Base-by-base conservation (phyloP, 1,284 basidiomycete genomes). In the Puccinia polysora region DNA sequence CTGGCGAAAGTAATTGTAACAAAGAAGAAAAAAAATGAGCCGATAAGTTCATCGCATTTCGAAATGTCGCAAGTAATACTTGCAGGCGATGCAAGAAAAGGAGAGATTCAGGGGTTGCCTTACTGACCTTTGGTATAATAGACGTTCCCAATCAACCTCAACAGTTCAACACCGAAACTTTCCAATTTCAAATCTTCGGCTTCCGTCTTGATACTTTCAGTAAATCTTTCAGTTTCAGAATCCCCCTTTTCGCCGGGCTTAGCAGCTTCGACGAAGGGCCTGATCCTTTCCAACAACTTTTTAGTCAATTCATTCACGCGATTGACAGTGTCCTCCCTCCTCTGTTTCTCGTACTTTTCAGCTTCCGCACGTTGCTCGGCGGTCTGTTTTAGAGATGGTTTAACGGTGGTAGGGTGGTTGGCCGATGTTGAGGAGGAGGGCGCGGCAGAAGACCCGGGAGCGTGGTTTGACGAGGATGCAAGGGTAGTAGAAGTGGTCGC, bases 131-230 rank as follows among this genome's bases (percentile, higher is more conserved):
- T 71, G 23, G 68, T 71, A 40, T 60, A 53, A 30, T 71, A 71
- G 49, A 71, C 68, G 23, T 34, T 53, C 52, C 79, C 79, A 73
- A 80, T 80, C 43, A 78, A 76, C 71, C 78, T 77, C 52, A 80
- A 75, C 8, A 94, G 88, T 85, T 97, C 95, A 50, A 98, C 88
- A 71, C 96, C 96, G 80, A 99, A 99, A 76, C 91, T 95, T 83
- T 99, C 96, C 73, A 97, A 82, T 83, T 97, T 98, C 78, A 99
- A 81, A 82, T 99, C 96, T 75, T 97, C 92, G 1, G 91, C 92
- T 81, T 99, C 96, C 53, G 85, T 83, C 78, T 82, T 84, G 80
- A 97, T 90, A 80, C 84, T 86, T 65, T 84, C 83, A 80, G 89
- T 87, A 78, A 94, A 80, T 65, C 79, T 68, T 63, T 77, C 76